A percentile compares a stretch with the other conserved stretches of the same genome.
Evolutionary conservation across 352 stramenopile genomes (phyloP).

Genomic region (Phytophthora cryptogea): DNA sequence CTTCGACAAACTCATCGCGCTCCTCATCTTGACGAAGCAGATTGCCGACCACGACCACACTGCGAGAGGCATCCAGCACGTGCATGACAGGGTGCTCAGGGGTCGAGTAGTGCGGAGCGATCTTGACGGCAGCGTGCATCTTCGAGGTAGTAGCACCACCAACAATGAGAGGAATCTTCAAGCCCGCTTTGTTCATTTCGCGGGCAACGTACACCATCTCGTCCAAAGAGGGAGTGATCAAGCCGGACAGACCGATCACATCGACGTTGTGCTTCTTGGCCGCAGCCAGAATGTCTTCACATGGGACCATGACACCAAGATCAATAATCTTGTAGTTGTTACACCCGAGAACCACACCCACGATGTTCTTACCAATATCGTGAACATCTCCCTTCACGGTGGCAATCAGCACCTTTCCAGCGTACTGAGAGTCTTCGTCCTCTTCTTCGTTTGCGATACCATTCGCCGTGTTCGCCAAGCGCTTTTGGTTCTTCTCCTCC

Average conservation of each 20-base stretch:
- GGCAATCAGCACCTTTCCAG: slow-evolving; percentile 96
- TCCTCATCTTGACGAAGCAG: slow-evolving; percentile 92
- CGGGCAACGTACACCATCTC: slow-evolving; percentile 98
- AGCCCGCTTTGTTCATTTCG: slow-evolving; percentile 93
- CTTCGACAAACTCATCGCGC: slow-evolving; percentile 92
- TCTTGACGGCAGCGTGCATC: slow-evolving; percentile 99
- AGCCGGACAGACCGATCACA: slow-evolving; percentile 95
- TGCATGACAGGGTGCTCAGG: slow-evolving; percentile 97
- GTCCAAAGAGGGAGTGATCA: slow-evolving; percentile 98
- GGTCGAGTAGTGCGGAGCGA: slow-evolving; percentile 95
- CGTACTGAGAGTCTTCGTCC: slow-evolving; percentile 85
- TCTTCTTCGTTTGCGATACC: slow-evolving; percentile 86
- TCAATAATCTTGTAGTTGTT: slow-evolving; percentile 99
- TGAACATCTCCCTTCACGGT: slow-evolving; percentile 99
- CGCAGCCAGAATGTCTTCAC: slow-evolving; percentile 77
- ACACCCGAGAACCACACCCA: slow-evolving; percentile 97
- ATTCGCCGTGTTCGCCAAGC: slow-evolving; percentile 68
- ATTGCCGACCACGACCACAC: slow-evolving; percentile 94
- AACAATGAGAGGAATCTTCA: slow-evolving; percentile 96
- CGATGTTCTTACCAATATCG: slow-evolving; percentile 99
- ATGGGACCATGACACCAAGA: slow-evolving; percentile 97
- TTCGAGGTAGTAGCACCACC: slow-evolving; percentile 97
- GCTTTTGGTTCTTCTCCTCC: slow-evolving; percentile 93
- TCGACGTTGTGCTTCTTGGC: slow-evolving; percentile 91
- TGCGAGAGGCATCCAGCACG: slow-evolving; percentile 96